Base-by-base conservation (phyloP, 75 land plant species). In the Adiantum capillusveneris region DNA sequence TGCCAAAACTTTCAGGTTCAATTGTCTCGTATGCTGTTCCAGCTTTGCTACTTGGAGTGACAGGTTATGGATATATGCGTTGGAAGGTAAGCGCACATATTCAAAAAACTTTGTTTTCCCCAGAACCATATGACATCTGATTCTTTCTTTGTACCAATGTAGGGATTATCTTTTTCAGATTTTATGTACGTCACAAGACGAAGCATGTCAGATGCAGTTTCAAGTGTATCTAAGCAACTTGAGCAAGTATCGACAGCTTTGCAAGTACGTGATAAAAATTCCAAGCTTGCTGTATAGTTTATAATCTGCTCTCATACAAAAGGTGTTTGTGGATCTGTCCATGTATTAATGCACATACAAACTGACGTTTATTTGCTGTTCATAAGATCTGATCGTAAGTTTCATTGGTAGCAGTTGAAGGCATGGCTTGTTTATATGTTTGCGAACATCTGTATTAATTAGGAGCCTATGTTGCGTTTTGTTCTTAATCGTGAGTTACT, bases 31-130 rank as follows among this genome's bases (percentile, higher is more conserved):
- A 78, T 65, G 76, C 78, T 1, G 30, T 81, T 11, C 68, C 85
- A 44, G 65, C 79, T 26, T 57, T 79, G 16, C 55, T 81, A 12
- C 34, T 81, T 46, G 84, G 85, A 19, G 79, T 70, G 62, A 78
- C 78, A 16, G 87, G 91, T 29, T 90, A 81, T 75, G 91, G 86
- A 13, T 86, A 79, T 59, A 57, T 83, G 55, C 70, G 96, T 84
- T 86, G 84, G 90, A 80, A 86, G 90, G 90, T 83, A 56, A 52
- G 74, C 68, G 14, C 28, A 7, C 6, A 16, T 49, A 16, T 18
- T 24, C 6, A 44, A 16, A 41, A n/a, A n/a, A n/a, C n/a, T n/a
- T n/a, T n/a, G n/a, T n/a, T n/a, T n/a, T n/a, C n/a, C n/a, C n/a
- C n/a, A n/a, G n/a, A n/a, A n/a, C n/a, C n/a, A n/a, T n/a, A n/a